These are phyloP conservation scores for Pachysandra terminalis DNA, from an alignment of 164 flowering plant genomes.

Conservation along the genomic window DNA sequence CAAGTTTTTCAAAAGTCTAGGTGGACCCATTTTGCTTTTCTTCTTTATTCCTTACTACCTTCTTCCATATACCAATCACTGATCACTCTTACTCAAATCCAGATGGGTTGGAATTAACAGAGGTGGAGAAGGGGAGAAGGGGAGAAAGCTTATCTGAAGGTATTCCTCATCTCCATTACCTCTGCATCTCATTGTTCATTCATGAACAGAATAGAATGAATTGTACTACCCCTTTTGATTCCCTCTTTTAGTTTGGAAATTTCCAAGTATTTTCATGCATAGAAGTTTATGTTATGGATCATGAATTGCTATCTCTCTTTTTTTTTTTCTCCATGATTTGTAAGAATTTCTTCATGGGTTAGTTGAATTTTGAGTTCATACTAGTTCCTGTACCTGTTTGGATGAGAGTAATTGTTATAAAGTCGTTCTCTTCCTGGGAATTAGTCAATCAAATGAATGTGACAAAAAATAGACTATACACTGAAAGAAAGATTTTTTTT, in stretches of 20 bases:
- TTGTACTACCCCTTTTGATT: background rate
- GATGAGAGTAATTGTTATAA: background rate
- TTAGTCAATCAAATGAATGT: no score
- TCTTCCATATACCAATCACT: no score
- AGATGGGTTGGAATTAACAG: no score
- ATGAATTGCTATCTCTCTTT: background rate
- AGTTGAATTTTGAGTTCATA: background rate
- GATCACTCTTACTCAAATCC: no score
- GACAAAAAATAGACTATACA: background rate
- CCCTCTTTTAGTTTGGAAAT: background rate
- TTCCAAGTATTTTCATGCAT: background rate
- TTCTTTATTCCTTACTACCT: no score
- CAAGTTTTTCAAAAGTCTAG: no score
- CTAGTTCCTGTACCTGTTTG: background rate
- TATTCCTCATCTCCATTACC: background rate
- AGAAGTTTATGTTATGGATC: background rate
- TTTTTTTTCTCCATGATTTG: background rate
- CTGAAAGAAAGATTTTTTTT: background rate
- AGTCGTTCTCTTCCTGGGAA: background rate
- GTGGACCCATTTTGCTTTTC: no score
- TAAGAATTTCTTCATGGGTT: background rate
- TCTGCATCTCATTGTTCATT: background rate
- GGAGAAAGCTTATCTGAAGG: background rate
- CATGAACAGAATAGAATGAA: background rate
- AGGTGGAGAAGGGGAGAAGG: background rate